Conservation (phyloP, 225 moss, liverwort and hornwort species). For the Pseudoscleropodium purum region DNA sequence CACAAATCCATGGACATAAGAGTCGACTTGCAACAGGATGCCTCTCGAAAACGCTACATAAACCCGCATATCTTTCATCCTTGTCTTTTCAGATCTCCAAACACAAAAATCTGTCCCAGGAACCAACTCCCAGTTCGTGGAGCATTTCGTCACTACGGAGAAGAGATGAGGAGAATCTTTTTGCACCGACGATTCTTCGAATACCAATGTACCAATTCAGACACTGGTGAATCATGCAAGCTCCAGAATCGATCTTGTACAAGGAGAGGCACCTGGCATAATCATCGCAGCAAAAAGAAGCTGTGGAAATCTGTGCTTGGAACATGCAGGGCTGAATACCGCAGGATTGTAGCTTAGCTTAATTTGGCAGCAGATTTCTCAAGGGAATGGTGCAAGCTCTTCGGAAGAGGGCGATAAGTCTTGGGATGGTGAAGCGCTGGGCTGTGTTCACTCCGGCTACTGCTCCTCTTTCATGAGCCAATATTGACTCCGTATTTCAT, state of each 20-base stretch:
- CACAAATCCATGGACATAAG: neutral
- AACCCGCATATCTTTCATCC: neutral
- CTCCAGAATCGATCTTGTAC: neutral
- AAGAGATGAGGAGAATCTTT: neutral
- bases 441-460: too few relatives aligned
- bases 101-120: neutral
- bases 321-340: neutral
- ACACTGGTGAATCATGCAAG: neutral
- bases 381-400: neutral
- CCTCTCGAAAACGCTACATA: neutral
- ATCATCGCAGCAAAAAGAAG: neutral
- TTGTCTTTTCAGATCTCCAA: conserved; percentile 24
- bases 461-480: neutral
- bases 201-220: neutral
- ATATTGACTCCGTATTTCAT: neutral
- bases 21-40: neutral
- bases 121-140: neutral
- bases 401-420: neutral
- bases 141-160: neutral
- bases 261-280: neutral
- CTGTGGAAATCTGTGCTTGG: neutral
- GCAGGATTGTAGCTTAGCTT: neutral
- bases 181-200: neutral
- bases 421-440: neutral
- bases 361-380: neutral